Evolutionary conservation across 169 alveolate genomes (phyloP), one percentile per base, ranked within the genome.

Genomic region (Plasmodium yoelii): DNA sequence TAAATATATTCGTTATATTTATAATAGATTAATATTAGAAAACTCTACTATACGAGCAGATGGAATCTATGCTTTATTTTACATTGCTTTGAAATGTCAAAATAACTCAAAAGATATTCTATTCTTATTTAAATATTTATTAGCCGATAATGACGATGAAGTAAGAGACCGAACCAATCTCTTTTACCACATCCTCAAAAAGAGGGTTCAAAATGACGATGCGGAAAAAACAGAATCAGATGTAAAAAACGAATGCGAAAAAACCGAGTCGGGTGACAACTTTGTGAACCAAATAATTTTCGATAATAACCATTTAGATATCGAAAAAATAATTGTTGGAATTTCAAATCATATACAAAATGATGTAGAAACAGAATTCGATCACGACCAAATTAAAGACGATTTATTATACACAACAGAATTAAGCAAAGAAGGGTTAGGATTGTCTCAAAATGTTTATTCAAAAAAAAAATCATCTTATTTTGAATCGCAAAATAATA

Each of bases 11-110:
- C 93, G 99, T 82, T 97, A 95, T 94, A 98, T 98, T 61, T 98
- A 96, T 93, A 98, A 98, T 90, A 92, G 99, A 86, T 95, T 98
- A n/a, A 96, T 97, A 19, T 92, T 98, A 18, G 99, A 98, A 92
- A 97, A 95, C 61, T 96, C 99, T 18, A 92, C 96, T 63, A 99
- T 98, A 22, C 94, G 99, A 61, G 99, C 98, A 1, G 99, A 99
- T 24, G 99, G 99, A 5, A 97, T 98, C 56, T 97, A 97, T 71
- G 99, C 99, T 2, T 93, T 98, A 19, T 98, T 97, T 73, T 93
- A 96, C 75, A 96, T 98, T 57, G 99, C 96, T 15, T 26, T 88
- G 10, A 73, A 70, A 44, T 88, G 96, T 87, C 94, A 93, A 2
- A 71, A 87, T 22, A 87, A 94, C 15, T 92, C 89, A n/a, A 67